phyloP scores from a whole-genome alignment of 108 stramenopile species.

The Nitzschia sp. region DNA sequence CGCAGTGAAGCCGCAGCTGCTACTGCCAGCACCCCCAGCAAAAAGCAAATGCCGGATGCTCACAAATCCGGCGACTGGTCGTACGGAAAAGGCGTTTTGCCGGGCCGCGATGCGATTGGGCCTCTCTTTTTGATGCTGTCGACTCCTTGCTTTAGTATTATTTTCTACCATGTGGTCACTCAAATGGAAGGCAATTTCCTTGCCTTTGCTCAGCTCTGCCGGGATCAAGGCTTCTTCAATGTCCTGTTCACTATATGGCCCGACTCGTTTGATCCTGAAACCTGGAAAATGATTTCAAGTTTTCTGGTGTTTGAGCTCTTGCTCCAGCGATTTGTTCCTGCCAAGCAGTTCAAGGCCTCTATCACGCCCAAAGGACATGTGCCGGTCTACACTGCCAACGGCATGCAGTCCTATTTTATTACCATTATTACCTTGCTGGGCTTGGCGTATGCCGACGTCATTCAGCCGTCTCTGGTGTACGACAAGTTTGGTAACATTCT shows the following conservation, averaged over 20 bases:
- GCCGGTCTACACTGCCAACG: constrained; percentile 63
- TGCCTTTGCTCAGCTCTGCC: constrained; percentile 30
- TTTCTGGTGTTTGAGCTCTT: constrained; percentile 83
- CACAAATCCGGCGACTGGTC: constrained; percentile 37
- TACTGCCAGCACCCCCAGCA: neutral
- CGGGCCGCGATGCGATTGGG: constrained; percentile 51
- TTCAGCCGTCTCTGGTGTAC: constrained; percentile 73
- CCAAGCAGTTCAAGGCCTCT: constrained; percentile 58
- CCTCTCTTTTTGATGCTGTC: constrained; percentile 52
- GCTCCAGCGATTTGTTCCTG: constrained; percentile 82
- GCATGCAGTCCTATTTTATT: constrained; percentile 35
- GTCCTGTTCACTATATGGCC: constrained; percentile 43
- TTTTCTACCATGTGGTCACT: constrained; percentile 50
- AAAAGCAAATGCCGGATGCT: neutral
- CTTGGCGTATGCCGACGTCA: constrained; percentile 38
- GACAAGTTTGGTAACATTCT: constrained; percentile 63
- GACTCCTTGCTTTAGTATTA: constrained; percentile 49
- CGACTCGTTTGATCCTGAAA: constrained; percentile 45
- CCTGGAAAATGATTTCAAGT: constrained; percentile 61
- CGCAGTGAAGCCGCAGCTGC: too few relatives aligned
- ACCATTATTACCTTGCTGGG: constrained; percentile 51
- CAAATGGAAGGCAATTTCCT: constrained; percentile 52
- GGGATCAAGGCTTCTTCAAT: constrained; percentile 30
- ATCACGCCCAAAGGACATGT: constrained; percentile 67
- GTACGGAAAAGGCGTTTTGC: constrained; percentile 41